These are phyloP conservation scores for Protomyces inouyei DNA, from an alignment of 1,139 yeast genomes.

Conservation along the genomic window DNA sequence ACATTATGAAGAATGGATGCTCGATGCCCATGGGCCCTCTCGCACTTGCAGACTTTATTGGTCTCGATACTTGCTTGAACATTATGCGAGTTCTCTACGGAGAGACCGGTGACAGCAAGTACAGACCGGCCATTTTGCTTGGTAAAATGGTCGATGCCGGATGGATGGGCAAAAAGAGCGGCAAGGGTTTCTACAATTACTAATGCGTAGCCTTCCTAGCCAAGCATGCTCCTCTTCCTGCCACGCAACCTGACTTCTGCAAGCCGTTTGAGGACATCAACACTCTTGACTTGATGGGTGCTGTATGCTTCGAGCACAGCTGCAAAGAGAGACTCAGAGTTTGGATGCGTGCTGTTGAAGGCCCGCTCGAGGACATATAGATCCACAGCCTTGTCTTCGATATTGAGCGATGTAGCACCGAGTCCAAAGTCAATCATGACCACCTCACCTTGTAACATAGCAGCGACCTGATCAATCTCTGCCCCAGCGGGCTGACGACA, in stretches of 20 bases:
- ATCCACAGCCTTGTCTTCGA: constrained; percentile 96
- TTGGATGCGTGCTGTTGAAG: constrained; percentile 81
- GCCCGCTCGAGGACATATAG: constrained; percentile 92
- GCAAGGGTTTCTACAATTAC: constrained; percentile 46
- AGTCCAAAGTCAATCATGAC: constrained; percentile 88
- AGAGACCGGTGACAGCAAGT: constrained; percentile 45
- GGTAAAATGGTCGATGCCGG: constrained; percentile 46
- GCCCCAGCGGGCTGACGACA: constrained; percentile 40
- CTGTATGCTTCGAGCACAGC: constrained; percentile 76
- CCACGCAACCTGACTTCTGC: constrained; percentile 89
- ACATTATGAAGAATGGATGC: constrained; percentile 46
- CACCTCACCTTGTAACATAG: constrained; percentile 38
- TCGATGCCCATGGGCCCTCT: constrained; percentile 50
- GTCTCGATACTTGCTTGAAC: constrained; percentile 45
- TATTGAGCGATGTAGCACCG: constrained; percentile 65
- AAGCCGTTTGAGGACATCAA: constrained; percentile 53
- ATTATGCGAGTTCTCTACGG: constrained; percentile 44
- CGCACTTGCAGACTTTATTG: constrained; percentile 46
- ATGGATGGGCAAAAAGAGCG: constrained; percentile 44
- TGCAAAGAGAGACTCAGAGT: constrained; percentile 52
- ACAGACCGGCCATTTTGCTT: constrained; percentile 43
- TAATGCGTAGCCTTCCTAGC: constrained; percentile 42
- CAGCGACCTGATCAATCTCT: neutral
- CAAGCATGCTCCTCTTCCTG: constrained; percentile 90
- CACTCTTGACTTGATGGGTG: constrained; percentile 34